phyloP scores from a whole-genome alignment of 2,329 filamentous ascomycete species.

The Claviceps arundinis region DNA sequence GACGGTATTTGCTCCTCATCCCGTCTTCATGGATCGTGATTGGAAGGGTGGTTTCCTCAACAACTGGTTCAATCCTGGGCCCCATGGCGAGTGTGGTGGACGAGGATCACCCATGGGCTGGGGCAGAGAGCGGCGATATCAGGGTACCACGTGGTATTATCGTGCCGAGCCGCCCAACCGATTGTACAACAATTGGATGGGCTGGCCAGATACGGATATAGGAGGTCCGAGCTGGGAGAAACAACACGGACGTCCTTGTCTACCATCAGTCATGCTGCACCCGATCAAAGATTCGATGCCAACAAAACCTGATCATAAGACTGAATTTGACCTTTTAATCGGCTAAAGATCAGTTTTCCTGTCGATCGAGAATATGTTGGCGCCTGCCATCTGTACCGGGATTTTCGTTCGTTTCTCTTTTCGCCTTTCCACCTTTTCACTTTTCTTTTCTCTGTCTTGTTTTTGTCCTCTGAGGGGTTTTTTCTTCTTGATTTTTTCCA shows the following conservation, averaged over 20 bases:
- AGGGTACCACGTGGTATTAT: slow-evolving; percentile 50
- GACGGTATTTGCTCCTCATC: slow-evolving; percentile 64
- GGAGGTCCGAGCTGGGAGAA: slow-evolving; percentile 45
- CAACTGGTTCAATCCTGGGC: slow-evolving; percentile 47
- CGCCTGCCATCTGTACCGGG: too few species aligned
- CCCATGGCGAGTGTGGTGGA: slow-evolving; percentile 39
- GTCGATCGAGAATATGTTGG: background rate
- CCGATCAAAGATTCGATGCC: slow-evolving; percentile 45
- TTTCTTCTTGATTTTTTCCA: background rate
- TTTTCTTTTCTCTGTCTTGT: background rate
- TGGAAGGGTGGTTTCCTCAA: slow-evolving; percentile 45
- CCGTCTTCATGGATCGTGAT: slow-evolving; percentile 65
- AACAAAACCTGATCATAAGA: slow-evolving; percentile 30
- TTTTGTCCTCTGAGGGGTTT: background rate
- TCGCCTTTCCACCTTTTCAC: background rate
- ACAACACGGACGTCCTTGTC: slow-evolving; percentile 39
- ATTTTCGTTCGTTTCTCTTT: background rate
- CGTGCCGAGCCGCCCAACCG: slow-evolving; percentile 42
- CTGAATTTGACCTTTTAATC: slow-evolving; percentile 24
- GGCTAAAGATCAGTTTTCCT: slow-evolving; percentile 16
- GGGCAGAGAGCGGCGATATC: slow-evolving; percentile 43
- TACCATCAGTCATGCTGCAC: slow-evolving; percentile 46
- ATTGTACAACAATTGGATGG: slow-evolving; percentile 51
- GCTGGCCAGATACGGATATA: slow-evolving; percentile 40
- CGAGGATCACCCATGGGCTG: slow-evolving; percentile 44